Evolutionary conservation across 2,329 filamentous ascomycete species (phyloP), one percentile per base, ranked within the genome.

Genomic region (Neonectria ditissima): DNA sequence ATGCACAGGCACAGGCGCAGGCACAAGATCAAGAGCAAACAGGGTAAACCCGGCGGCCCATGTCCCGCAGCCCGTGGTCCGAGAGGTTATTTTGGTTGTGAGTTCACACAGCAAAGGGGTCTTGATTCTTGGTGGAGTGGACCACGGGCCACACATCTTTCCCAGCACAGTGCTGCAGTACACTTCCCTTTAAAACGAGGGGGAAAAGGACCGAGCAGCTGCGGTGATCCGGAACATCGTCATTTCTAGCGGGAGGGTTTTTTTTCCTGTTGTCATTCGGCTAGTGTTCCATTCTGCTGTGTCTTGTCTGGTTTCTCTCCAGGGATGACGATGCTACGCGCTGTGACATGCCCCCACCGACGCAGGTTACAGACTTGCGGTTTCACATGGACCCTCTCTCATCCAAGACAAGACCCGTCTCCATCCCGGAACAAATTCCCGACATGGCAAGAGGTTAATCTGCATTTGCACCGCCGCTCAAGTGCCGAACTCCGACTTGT

Each of bases 331-430:
- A 56, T 56, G 43, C 43, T 20, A 39, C 54, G 37, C 54, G 47
- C 54, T 56, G 54, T 39, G 45, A 56, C 54, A 48, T 16, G 14
- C 43, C 43, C 43, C 43, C 26, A 20, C 43, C n/a, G 43, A 48
- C 20, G 28, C 43, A n/a, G 24, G 54, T 56, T 56, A 56, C 54
- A 47, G 54, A 24, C 47, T n/a, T 44, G 30, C 30, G 54, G 37
- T 56, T 56, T 56, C 54, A 48, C 54, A 20, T 30, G 32, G 28
- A 13, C 43, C 41, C 53, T 44, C 43, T 28, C 53, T 44, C 14
- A 45, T 18, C 20, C 18, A 26, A 37, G 32, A 34, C 32, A 34
- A 13, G 14, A 47, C 45, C 24, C 41, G 4, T 18, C 30, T n/a
- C 20, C 30, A 28, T 52, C 18, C 48, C 48, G 48, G 20, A 18